Evolutionary conservation across 306 rosid genomes (phyloP).

Genomic region (Malus asiatica): DNA sequence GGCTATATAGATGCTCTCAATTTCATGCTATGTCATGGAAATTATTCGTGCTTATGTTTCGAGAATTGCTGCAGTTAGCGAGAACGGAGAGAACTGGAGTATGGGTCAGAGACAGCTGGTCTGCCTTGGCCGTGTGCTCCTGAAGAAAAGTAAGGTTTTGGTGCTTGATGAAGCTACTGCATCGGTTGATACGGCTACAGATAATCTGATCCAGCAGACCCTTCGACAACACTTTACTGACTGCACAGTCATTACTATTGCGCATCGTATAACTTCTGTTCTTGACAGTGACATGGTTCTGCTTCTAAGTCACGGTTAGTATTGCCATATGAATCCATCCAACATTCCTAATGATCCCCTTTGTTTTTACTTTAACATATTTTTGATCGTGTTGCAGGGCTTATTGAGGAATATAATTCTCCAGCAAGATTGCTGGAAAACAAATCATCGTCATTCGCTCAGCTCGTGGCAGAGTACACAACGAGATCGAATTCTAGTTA

Average conservation of each 20-base stretch:
- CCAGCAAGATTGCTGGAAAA: slow-evolving; percentile 60
- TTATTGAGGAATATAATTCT: slow-evolving; percentile 59
- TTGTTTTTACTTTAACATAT: neutral
- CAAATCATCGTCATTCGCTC: slow-evolving; percentile 67
- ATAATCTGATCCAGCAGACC: slow-evolving; percentile 74
- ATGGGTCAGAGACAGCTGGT: slow-evolving; percentile 94
- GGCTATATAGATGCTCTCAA: neutral
- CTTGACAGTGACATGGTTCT: slow-evolving; percentile 75
- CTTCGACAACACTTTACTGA: slow-evolving; percentile 52
- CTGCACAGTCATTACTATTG: slow-evolving; percentile 66
- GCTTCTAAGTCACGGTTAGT: slow-evolving; percentile 64
- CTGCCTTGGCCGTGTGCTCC: slow-evolving; percentile 78
- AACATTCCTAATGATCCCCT: neutral
- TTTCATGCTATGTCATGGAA: neutral
- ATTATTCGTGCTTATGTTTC: slow-evolving; percentile 2
- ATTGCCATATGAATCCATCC: neutral
- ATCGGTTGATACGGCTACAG: slow-evolving; percentile 83
- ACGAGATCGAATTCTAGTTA: slow-evolving; percentile 44
- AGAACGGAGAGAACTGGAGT: slow-evolving; percentile 95
- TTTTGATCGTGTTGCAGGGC: slow-evolving; percentile 37
- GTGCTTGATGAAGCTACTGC: slow-evolving; percentile 96
- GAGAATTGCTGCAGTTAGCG: slow-evolving; percentile 39
- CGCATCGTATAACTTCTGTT: slow-evolving; percentile 82
- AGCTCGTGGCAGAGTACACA: slow-evolving; percentile 74
- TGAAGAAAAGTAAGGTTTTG: slow-evolving; percentile 69